These are phyloP conservation scores for Exutisphaerella laricina DNA, from an alignment of 2,329 filamentous ascomycete genomes.

Conservation along the genomic window DNA sequence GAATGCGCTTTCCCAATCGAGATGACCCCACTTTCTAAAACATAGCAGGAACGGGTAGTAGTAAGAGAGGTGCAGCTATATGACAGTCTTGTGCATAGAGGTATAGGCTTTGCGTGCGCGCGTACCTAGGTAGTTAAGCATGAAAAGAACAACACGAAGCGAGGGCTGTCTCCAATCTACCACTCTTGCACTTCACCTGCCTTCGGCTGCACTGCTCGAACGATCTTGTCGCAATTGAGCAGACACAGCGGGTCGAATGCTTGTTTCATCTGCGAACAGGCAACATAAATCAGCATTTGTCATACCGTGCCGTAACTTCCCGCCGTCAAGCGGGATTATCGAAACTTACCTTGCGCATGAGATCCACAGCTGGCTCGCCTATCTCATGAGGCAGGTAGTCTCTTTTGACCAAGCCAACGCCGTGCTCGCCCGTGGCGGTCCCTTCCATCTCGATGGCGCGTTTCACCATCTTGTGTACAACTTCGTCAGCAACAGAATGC, in stretches of 20 bases:
- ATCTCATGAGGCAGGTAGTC: conserved; percentile 77
- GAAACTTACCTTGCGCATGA: conserved; percentile 67
- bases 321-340: background rate
- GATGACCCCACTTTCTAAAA: too few relatives aligned
- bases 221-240: conserved; percentile 60
- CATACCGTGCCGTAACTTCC: too few relatives aligned
- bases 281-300: too few relatives aligned
- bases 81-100: too few relatives aligned
- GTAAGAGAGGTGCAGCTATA: too few relatives aligned
- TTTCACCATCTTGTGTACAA: conserved; percentile 82
- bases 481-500: conserved; percentile 58
- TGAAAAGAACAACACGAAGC: too few relatives aligned
- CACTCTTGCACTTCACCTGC: conserved; percentile 43
- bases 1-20: too few relatives aligned
- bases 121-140: too few relatives aligned
- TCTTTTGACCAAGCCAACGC: conserved; percentile 76
- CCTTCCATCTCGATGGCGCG: conserved; percentile 73
- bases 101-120: too few relatives aligned
- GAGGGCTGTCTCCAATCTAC: too few relatives aligned
- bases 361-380: conserved; percentile 66
- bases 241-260: conserved; percentile 70
- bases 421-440: conserved; percentile 80
- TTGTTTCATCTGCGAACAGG: conserved; percentile 61
- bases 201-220: conserved; percentile 49
- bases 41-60: too few relatives aligned